Evolutionary conservation across 441 rosid species (phyloP).

Genomic region (Adansonia rubrostipa): DNA sequence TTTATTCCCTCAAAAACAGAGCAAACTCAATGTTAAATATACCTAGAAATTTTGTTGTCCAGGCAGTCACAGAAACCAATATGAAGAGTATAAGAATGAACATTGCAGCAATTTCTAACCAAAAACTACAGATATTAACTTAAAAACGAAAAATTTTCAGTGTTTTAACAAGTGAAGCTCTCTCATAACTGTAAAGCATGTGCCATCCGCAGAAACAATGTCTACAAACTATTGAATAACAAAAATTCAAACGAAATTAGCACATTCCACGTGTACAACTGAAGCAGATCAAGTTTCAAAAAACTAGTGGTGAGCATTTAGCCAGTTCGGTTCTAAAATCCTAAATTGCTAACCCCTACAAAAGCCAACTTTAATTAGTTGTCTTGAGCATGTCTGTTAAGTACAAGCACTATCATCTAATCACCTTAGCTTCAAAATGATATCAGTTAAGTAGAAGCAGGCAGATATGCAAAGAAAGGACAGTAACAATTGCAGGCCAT

Average conservation of each 20-base stretch:
- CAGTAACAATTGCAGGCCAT: not conserved
- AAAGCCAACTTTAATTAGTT: not conserved
- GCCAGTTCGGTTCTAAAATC: too few species aligned
- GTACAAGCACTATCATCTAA: not conserved
- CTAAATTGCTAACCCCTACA: too few species aligned
- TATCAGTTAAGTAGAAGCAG: not conserved
- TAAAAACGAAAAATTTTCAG: not conserved
- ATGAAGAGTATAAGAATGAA: not conserved
- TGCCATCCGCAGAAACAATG: not conserved
- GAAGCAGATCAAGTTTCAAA: not conserved
- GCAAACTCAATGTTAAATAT: not conserved
- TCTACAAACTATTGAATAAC: not conserved
- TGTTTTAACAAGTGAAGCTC: not conserved
- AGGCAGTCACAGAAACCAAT: not conserved
- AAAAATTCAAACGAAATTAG: not conserved
- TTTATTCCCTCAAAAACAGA: not conserved
- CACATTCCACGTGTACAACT: constrained; percentile 1
- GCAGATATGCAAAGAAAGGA: not conserved
- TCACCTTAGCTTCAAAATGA: not conserved
- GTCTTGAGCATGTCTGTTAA: not conserved
- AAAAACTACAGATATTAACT: not conserved
- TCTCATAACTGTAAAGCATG: not conserved
- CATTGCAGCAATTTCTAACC: not conserved
- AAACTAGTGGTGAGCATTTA: not conserved
- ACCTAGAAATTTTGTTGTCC: not conserved